A percentile compares a stretch with the other conserved stretches of the same genome.
Conservation (phyloP, 1,284 basidiomycete genomes). For the Rugosomyces carneus region DNA sequence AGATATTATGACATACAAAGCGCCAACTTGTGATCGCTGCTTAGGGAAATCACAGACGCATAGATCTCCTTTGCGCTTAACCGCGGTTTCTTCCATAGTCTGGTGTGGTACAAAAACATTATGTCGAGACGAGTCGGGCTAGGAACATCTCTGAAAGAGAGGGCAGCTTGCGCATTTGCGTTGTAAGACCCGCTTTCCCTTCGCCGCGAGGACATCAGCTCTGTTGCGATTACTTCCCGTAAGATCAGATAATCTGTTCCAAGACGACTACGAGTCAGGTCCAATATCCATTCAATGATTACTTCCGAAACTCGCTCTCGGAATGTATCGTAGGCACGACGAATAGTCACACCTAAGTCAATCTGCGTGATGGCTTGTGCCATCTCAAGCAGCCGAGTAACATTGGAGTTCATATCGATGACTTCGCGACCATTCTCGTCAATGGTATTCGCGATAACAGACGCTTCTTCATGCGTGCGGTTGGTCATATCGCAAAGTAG, state of each 20-base stretch:
- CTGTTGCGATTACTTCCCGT: constrained; percentile 65
- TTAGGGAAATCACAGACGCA: constrained; percentile 69
- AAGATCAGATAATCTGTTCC: constrained; percentile 62
- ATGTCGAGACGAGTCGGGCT: constrained; percentile 64
- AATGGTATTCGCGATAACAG: constrained; percentile 59
- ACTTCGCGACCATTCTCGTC: constrained; percentile 86
- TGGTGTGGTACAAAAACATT: constrained; percentile 73
- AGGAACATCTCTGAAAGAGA: constrained; percentile 44
- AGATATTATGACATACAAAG: constrained; percentile 47
- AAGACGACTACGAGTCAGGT: constrained; percentile 72
- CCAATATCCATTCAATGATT: constrained; percentile 82
- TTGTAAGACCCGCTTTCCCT: constrained; percentile 37
- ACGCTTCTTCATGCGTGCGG: constrained; percentile 56
- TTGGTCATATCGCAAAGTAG: constrained; percentile 69
- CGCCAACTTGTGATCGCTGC: constrained; percentile 70
- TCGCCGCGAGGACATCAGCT: constrained; percentile 59
- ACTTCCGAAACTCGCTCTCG: constrained; percentile 82
- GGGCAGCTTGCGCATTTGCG: constrained; percentile 28
- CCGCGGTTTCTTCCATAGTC: constrained; percentile 81
- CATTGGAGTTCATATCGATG: constrained; percentile 72
- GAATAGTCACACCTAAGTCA: constrained; percentile 88
- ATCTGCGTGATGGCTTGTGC: constrained; percentile 82
- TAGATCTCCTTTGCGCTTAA: constrained; percentile 79
- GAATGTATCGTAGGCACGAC: constrained; percentile 85
- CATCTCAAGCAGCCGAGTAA: constrained; percentile 68